Evolutionary conservation across 2,329 filamentous ascomycete species (phyloP).

Genomic region (Microdochium nivale): DNA sequence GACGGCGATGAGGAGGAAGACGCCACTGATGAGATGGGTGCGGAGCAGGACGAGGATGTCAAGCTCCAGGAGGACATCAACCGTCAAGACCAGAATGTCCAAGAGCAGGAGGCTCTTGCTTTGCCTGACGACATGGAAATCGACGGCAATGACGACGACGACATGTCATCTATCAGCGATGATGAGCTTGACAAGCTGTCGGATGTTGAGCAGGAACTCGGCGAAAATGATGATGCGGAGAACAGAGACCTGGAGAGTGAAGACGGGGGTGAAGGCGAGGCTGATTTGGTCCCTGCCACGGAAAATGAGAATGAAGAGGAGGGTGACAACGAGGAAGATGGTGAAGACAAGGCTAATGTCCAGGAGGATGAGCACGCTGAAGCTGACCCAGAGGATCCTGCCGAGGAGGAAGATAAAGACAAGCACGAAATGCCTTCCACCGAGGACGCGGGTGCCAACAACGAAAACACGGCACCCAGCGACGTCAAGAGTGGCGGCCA

Average conservation of each 20-base stretch:
- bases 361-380: conserved; percentile 25
- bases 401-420: conserved; percentile 22
- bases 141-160: conserved; percentile 55
- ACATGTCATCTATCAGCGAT: conserved; percentile 39
- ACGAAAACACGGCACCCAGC: conserved; percentile 55
- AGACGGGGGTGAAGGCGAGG: conserved; percentile 37
- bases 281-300: conserved; percentile 29
- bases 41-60: conserved; percentile 47
- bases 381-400: conserved; percentile 21
- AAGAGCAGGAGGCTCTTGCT: conserved; percentile 75
- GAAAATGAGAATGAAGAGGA: conserved; percentile 46
- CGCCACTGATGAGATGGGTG: conserved; percentile 35
- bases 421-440: conserved; percentile 12
- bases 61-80: conserved; percentile 47
- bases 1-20: conserved; percentile 32
- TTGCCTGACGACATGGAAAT: conserved; percentile 84
- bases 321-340: conserved; percentile 38
- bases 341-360: conserved; percentile 17
- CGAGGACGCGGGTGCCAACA: conserved; percentile 42
- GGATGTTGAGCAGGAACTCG: conserved; percentile 37
- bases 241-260: conserved; percentile 28
- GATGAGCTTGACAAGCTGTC: conserved; percentile 52
- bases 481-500: conserved; percentile 56
- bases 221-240: conserved; percentile 24
- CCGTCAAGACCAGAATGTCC: conserved; percentile 62